Percentiles rank a stretch among this genome's conserved stretches.
Evolutionary conservation across 2,329 filamentous ascomycete species (phyloP).

Genomic region (Nemania abortiva): DNA sequence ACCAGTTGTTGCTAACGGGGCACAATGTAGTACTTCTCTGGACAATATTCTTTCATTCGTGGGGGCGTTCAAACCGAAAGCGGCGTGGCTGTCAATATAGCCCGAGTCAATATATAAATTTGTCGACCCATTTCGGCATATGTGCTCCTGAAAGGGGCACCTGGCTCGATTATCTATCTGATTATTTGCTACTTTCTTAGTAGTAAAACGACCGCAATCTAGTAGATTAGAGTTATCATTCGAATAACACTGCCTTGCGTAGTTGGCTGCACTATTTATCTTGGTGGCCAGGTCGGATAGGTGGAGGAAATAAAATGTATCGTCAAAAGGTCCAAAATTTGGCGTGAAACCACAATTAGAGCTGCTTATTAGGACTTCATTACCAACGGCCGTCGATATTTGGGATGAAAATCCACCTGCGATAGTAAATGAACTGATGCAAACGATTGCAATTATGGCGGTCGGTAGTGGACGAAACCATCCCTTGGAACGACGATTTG

Average conservation of each 20-base stretch:
- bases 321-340: not conserved
- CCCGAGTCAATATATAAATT: slow-evolving; percentile 10
- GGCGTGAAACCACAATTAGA: slow-evolving; percentile 13
- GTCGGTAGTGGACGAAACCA: not conserved
- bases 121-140: not conserved
- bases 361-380: slow-evolving; percentile 12
- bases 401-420: slow-evolving; percentile 20
- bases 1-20: not conserved
- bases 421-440: not conserved
- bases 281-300: not conserved
- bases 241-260: slow-evolving; percentile 36
- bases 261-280: slow-evolving; percentile 35
- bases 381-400: slow-evolving; percentile 9
- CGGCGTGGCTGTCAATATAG: not conserved
- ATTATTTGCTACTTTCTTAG: not conserved
- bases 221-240: not conserved
- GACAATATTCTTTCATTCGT: not conserved
- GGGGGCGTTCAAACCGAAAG: slow-evolving; percentile 9
- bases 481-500: not conserved
- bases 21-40: slow-evolving; percentile 19
- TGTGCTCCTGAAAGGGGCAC: not conserved
- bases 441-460: not conserved
- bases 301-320: not conserved
- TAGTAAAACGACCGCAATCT: slow-evolving; percentile 16
- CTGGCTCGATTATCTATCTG: not conserved